These are phyloP conservation scores for Yamadazyma pseudoaaseri DNA, from an alignment of 1,139 yeast species.

Conservation along the genomic window DNA sequence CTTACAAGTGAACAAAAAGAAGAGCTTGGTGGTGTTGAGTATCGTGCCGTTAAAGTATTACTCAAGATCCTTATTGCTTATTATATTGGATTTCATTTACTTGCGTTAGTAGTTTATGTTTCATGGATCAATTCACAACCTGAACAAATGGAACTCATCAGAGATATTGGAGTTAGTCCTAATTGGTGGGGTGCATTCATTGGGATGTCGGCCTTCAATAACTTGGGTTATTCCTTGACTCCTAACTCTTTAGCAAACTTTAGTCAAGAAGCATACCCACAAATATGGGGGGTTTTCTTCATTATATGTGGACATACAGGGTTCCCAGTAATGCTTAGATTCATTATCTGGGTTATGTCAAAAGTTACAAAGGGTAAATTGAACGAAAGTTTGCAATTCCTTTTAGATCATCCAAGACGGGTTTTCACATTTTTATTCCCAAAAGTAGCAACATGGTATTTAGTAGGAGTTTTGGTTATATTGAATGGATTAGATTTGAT, in stretches of 20 bases:
- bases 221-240: slow-evolving; percentile 78
- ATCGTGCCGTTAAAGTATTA: slow-evolving; percentile 78
- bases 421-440: slow-evolving; percentile 94
- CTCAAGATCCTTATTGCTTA: slow-evolving; percentile 64
- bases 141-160: slow-evolving; percentile 42
- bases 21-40: slow-evolving; percentile 96
- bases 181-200: slow-evolving; percentile 95
- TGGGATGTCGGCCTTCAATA: slow-evolving; percentile 74
- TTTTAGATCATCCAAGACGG: slow-evolving; percentile 94
- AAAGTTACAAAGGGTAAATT: slow-evolving; percentile 62
- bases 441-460: slow-evolving; percentile 93
- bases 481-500: slow-evolving; percentile 78
- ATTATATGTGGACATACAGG: slow-evolving; percentile 92
- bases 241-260: slow-evolving; percentile 76
- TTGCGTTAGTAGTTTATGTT: slow-evolving; percentile 56
- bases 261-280: slow-evolving; percentile 58
- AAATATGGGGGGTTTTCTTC: slow-evolving; percentile 63
- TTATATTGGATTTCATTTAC: slow-evolving; percentile 71
- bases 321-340: slow-evolving; percentile 77
- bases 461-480: slow-evolving; percentile 66
- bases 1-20: slow-evolving; percentile 82
- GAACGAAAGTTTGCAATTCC: slow-evolving; percentile 78
- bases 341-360: slow-evolving; percentile 76
- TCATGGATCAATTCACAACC: slow-evolving; percentile 61
- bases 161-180: slow-evolving; percentile 60